These are phyloP conservation scores for Apodospora peruviana DNA, from an alignment of 495 filamentous ascomycete genomes.

Conservation along the genomic window DNA sequence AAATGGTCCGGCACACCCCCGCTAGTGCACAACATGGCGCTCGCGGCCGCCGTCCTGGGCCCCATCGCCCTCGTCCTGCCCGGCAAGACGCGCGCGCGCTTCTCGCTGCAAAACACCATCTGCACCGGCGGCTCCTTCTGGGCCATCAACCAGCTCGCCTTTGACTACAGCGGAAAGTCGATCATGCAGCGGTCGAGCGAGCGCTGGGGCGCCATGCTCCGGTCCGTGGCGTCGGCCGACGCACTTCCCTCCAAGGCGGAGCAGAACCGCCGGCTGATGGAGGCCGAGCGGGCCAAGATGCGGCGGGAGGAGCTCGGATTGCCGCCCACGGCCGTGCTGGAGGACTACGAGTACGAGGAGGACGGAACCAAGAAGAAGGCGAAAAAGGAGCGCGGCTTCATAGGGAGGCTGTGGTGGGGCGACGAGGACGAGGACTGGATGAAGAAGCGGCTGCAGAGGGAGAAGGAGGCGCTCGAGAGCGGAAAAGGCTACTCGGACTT, in stretches of 20 bases:
- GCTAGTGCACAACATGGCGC: conserved; percentile 55
- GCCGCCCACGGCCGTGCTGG: conserved; percentile 13
- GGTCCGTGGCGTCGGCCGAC: not conserved
- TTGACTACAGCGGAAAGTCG: conserved; percentile 53
- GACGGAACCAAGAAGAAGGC: conserved; percentile 11
- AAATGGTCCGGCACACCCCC: too few species aligned
- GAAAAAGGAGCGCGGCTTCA: conserved; percentile 33
- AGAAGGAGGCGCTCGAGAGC: conserved; percentile 65
- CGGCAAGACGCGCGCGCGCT: conserved; percentile 66
- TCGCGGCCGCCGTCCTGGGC: conserved; percentile 58
- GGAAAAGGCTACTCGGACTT: conserved; percentile 77
- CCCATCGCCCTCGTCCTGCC: conserved; percentile 71
- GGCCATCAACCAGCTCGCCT: conserved; percentile 59
- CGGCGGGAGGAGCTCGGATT: conserved; percentile 3
- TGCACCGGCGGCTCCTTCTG: conserved; percentile 55
- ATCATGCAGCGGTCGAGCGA: conserved; percentile 29
- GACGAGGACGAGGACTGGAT: conserved; percentile 69
- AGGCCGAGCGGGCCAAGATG: conserved; percentile 37
- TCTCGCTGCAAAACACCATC: conserved; percentile 49
- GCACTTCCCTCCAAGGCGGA: conserved; percentile 46
- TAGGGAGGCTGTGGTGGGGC: conserved; percentile 57
- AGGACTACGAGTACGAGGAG: conserved; percentile 18
- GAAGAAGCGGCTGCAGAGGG: conserved; percentile 61
- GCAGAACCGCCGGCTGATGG: conserved; percentile 44
- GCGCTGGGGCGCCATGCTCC: conserved; percentile 13